phyloP scores from a whole-genome alignment of 2,329 filamentous ascomycete species.

The Thielaviopsis cerberus region DNA sequence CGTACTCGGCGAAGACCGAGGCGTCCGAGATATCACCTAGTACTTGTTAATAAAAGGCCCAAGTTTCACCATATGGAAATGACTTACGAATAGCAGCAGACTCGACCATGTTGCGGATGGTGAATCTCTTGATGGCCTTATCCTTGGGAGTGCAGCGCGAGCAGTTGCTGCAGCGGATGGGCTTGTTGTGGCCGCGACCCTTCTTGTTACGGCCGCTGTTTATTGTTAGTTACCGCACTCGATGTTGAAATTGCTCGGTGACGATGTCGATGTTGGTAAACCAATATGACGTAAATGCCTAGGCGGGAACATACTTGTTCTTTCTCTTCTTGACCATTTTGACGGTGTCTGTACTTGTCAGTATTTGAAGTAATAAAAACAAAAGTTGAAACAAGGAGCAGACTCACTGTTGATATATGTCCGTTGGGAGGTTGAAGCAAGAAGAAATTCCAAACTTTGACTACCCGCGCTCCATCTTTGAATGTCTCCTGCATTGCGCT shows the following conservation, averaged over 20 bases:
- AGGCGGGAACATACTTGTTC: slow-evolving; percentile 36
- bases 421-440: slow-evolving; percentile 11
- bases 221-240: neutral
- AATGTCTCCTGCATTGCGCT: slow-evolving; percentile 1
- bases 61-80: neutral
- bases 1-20: slow-evolving; percentile 98
- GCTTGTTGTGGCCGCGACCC: slow-evolving; percentile 98
- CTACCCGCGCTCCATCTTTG: slow-evolving; percentile 1
- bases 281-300: neutral
- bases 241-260: slow-evolving; percentile 13
- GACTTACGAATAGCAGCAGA: slow-evolving; percentile 96
- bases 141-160: slow-evolving; percentile 90
- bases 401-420: slow-evolving; percentile 11
- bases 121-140: slow-evolving; percentile 99
- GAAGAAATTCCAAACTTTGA: slow-evolving; percentile 4
- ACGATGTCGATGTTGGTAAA: neutral
- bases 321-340: slow-evolving; percentile 58
- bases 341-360: slow-evolving; percentile 32
- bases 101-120: slow-evolving; percentile 99
- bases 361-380: slow-evolving; percentile 14
- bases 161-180: slow-evolving; percentile 65
- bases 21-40: slow-evolving; percentile 99
- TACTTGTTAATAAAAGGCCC: neutral
- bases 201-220: slow-evolving; percentile 96
- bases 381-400: slow-evolving; percentile 9